Conservation (phyloP, 495 filamentous ascomycete species). For the Tuber umbilicatum region DNA sequence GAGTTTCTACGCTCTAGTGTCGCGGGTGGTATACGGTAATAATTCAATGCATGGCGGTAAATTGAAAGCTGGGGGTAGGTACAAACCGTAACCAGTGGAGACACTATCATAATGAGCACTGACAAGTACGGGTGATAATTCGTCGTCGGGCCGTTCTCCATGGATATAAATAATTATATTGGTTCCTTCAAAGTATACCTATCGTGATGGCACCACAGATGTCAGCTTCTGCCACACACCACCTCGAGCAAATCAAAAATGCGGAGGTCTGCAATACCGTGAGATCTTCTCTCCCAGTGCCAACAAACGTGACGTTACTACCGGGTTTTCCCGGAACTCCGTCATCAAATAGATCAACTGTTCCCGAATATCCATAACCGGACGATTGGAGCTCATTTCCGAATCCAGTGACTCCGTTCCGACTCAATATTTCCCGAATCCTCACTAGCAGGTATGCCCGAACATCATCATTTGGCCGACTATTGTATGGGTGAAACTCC, state of each 20-base stretch:
- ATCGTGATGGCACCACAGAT: constrained; percentile 40
- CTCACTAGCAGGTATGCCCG: constrained; percentile 68
- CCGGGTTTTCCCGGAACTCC: constrained; percentile 40
- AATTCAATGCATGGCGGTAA: not conserved
- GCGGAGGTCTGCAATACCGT: constrained; percentile 14
- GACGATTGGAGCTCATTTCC: not conserved
- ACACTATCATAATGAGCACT: constrained; percentile 97
- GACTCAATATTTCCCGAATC: constrained; percentile 59
- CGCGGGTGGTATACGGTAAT: not conserved
- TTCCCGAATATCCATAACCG: constrained; percentile 22
- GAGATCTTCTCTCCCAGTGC: constrained; percentile 35
- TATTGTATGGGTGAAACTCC: constrained; percentile 80
- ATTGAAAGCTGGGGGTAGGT: not conserved
- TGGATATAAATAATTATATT: constrained; percentile 90
- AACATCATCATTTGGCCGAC: constrained; percentile 69
- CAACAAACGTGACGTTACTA: constrained; percentile 65
- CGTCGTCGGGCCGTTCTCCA: constrained; percentile 68
- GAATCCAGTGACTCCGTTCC: constrained; percentile 48
- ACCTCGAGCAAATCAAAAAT: too few species aligned
- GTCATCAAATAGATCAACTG: constrained; percentile 70
- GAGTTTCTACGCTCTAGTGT: not conserved
- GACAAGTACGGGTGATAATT: constrained; percentile 56
- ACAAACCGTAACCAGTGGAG: constrained; percentile 61
- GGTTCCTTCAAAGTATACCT: constrained; percentile 83
- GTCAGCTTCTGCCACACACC: not conserved